phyloP scores from a whole-genome alignment of 495 filamentous ascomycete genomes.

The Tuber brumale region DNA sequence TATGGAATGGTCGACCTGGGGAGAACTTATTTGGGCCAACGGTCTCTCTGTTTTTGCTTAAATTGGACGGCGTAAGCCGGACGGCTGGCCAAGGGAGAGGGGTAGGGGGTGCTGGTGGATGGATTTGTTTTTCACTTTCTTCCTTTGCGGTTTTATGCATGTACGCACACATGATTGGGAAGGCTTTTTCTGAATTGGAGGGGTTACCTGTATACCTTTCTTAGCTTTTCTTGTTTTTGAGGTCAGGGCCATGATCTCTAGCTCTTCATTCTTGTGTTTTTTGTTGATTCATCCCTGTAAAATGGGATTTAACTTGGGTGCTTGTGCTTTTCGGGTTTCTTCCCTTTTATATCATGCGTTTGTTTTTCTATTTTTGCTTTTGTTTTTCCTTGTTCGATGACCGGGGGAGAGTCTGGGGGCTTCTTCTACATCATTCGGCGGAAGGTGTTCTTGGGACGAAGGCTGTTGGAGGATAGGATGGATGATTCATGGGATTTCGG shows the following conservation, averaged over 20 bases:
- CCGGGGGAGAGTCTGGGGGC: not conserved
- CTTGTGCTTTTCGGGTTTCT: constrained; percentile 40
- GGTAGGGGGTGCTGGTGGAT: constrained; percentile 23
- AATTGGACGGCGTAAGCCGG: constrained; percentile 36
- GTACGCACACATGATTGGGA: not conserved
- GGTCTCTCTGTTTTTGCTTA: constrained; percentile 34
- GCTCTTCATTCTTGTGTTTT: not conserved
- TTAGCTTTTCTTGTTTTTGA: not conserved
- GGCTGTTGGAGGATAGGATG: not conserved
- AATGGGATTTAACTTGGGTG: constrained; percentile 32
- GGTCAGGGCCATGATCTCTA: not conserved
- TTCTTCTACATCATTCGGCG: not conserved
- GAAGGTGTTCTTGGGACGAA: not conserved
- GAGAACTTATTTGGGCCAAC: constrained; percentile 13
- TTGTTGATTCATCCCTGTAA: constrained; percentile 24
- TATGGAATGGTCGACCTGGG: constrained; percentile 7
- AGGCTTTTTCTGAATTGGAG: constrained; percentile 4
- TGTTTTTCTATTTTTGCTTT: constrained; percentile 13
- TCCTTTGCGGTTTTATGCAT: constrained; percentile 2
- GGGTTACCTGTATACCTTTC: not conserved
- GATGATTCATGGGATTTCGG: constrained; percentile 6
- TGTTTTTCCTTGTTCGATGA: constrained; percentile 9
- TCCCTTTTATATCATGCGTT: constrained; percentile 20
- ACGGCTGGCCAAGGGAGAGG: constrained; percentile 33
- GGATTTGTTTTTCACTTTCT: constrained; percentile 18